Evolutionary conservation across 164 flowering plant species (phyloP), one percentile per base, ranked within the genome.

Genomic region (Paratinospora sagittata): DNA sequence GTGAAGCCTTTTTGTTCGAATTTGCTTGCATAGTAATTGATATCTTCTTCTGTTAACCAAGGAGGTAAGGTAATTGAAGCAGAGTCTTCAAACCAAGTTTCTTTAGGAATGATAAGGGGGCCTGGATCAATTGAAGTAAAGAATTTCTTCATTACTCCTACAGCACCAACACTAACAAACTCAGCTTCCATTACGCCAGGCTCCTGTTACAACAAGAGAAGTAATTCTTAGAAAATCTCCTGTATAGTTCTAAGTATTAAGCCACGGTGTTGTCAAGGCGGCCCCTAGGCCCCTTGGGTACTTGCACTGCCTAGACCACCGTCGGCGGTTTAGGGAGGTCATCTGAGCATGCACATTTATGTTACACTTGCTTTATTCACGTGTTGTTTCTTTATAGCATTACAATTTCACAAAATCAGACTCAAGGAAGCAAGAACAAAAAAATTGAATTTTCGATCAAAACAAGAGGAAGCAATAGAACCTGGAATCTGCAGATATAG

Each of bases 401-500:
- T n/a, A n/a, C n/a, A n/a, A n/a, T n/a, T n/a, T n/a, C n/a, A 36
- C 65, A 33, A 45, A 64, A 27, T 9, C 14, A 55, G 17, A 55
- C 2, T 2, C 39, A 36, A 36, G 39, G 24, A 41, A 14, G 67
- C 21, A 37, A 19, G 8, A 24, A 23, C 65, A 14, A 37, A 8
- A 36, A 8, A 36, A 36, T 3, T 36, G 8, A 36, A 3, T 8
- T 82, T 82, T 79, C n/a, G n/a, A n/a, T n/a, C n/a, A n/a, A n/a
- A n/a, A n/a, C n/a, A n/a, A n/a, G n/a, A n/a, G n/a, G n/a, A n/a
- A n/a, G n/a, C n/a, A n/a, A n/a, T n/a, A n/a, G n/a, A 13, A 86
- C 89, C 90, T 88, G 90, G 69, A 87, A 87, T 75, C 89, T 81
- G 83, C 88, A 84, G 1, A 90, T 77, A 67, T 90, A 88, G 77